Conservation (phyloP, 352 stramenopile genomes). For the Globisporangium mamillatum region DNA sequence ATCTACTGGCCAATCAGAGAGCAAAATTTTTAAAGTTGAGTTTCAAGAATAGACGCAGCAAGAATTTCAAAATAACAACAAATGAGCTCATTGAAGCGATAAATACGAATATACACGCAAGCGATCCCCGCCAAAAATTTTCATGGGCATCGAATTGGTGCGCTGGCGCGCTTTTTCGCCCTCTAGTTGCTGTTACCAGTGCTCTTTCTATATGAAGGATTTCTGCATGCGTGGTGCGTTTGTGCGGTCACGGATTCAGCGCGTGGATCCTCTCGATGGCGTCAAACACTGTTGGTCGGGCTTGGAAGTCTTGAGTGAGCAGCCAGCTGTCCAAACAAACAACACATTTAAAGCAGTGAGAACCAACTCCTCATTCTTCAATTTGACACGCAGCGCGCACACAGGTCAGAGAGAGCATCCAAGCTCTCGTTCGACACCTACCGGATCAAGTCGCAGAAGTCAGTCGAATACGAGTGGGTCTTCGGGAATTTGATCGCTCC, state of each 20-base stretch:
- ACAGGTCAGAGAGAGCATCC: not conserved
- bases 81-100: not conserved
- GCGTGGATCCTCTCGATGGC: constrained; percentile 63
- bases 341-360: not conserved
- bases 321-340: constrained; percentile 47
- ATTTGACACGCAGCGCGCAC: constrained; percentile 10
- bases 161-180: constrained; percentile 12
- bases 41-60: not conserved
- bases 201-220: constrained; percentile 8
- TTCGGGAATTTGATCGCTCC: constrained; percentile 79
- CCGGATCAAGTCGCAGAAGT: constrained; percentile 75
- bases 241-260: constrained; percentile 14
- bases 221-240: not conserved
- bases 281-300: constrained; percentile 60
- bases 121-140: constrained; percentile 7
- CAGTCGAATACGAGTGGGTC: constrained; percentile 45
- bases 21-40: not conserved
- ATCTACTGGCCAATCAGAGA: constrained; percentile 8
- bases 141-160: not conserved
- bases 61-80: not conserved
- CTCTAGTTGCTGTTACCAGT: not conserved
- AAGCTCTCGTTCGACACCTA: constrained; percentile 19
- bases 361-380: constrained; percentile 8
- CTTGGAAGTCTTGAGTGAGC: constrained; percentile 48
- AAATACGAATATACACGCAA: constrained; percentile 11